Evolutionary conservation across 2,329 filamentous ascomycete genomes (phyloP).

Genomic region (Colletotrichum navitas): DNA sequence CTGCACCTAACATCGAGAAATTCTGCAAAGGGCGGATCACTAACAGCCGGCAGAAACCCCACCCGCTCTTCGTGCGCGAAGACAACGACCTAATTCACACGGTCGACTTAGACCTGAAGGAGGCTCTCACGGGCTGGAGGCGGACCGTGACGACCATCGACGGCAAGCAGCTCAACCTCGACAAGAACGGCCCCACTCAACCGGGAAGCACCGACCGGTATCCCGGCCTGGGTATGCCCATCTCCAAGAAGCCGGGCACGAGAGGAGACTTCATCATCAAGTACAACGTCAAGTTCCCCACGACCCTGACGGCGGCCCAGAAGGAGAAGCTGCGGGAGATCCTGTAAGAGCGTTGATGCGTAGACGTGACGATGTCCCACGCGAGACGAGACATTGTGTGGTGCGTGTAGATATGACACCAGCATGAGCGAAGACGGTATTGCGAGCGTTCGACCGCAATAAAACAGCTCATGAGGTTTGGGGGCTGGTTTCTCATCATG

Average conservation of each 20-base stretch:
- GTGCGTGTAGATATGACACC: neutral
- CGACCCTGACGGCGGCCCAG: conserved; percentile 79
- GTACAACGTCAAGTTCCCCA: conserved; percentile 94
- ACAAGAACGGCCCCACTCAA: conserved; percentile 86
- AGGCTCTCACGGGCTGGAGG: conserved; percentile 94
- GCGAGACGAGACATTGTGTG: neutral
- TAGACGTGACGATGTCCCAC: neutral
- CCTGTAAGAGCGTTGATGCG: conserved; percentile 60
- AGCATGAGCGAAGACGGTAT: neutral
- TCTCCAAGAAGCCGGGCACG: conserved; percentile 87
- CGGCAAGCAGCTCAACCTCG: conserved; percentile 83
- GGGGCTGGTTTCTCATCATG: conserved; percentile 29
- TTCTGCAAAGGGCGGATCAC: conserved; percentile 42
- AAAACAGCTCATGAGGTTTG: neutral
- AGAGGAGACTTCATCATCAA: conserved; percentile 90
- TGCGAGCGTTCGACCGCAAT: conserved; percentile 13
- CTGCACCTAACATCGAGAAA: fast-evolving
- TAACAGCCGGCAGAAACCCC: conserved; percentile 78
- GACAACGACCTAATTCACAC: conserved; percentile 87
- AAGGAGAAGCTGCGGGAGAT: conserved; percentile 86
- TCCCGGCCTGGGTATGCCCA: conserved; percentile 91
- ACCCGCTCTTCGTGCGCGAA: conserved; percentile 86
- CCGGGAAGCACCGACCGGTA: conserved; percentile 86
- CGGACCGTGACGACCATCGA: conserved; percentile 95
- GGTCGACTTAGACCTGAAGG: conserved; percentile 88